Conservation (phyloP, 345 rosid genomes). For the Eucalyptus cladocalyx region DNA sequence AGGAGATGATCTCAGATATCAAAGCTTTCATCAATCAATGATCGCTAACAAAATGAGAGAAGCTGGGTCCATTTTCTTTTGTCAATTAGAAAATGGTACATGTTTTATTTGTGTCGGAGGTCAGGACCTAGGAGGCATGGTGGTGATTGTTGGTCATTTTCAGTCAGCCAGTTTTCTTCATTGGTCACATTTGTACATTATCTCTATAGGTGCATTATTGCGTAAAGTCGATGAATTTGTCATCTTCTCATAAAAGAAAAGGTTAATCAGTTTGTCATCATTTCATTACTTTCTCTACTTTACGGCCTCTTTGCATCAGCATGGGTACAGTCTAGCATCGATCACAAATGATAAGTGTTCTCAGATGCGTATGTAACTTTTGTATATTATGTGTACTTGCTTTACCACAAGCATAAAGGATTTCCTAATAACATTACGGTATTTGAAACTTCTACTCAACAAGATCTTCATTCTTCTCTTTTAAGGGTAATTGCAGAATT, state of each 20-base stretch:
- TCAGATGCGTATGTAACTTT: not conserved
- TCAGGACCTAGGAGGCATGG: not conserved
- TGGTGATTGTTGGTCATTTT: not conserved
- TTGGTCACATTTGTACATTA: not conserved
- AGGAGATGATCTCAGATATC: conserved; percentile 50
- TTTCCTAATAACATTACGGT: not conserved
- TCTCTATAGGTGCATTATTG: not conserved
- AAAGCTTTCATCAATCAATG: conserved; percentile 21
- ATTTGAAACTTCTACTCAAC: not conserved
- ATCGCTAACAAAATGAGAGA: not conserved
- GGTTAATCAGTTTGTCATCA: not conserved
- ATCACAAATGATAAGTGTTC: not conserved
- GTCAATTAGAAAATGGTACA: not conserved
- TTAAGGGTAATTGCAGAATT: not conserved
- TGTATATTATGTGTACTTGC: not conserved
- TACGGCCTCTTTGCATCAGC: not conserved
- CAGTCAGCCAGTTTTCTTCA: not conserved
- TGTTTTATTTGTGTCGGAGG: not conserved
- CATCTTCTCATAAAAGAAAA: not conserved
- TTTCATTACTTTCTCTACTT: not conserved
- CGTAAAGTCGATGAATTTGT: not conserved
- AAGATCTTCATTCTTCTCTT: not conserved
- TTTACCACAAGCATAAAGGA: not conserved
- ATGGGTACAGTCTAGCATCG: not conserved
- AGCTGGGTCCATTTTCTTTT: not conserved